These are phyloP conservation scores for Camelina sativa DNA, from an alignment of 345 rosid genomes.

Conservation along the genomic window DNA sequence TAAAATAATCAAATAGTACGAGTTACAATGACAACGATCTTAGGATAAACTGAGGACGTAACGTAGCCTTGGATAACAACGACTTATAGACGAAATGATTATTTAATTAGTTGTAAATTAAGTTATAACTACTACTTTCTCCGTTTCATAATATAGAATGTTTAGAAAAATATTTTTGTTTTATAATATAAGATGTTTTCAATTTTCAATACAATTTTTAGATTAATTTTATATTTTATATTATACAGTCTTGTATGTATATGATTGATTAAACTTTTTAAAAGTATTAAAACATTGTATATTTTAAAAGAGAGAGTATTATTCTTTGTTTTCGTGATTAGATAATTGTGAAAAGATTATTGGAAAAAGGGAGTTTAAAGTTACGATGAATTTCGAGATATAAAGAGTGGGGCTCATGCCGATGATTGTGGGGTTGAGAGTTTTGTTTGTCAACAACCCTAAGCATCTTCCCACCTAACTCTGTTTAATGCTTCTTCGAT, in stretches of 20 bases:
- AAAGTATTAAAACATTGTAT: too few relatives aligned
- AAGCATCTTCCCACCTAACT: conserved; percentile 40
- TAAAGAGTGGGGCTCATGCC: conserved; percentile 25
- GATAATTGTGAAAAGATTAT: background rate
- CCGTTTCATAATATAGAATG: too few relatives aligned
- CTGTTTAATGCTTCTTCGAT: conserved; percentile 28
- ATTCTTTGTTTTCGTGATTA: background rate
- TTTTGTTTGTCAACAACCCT: conserved; percentile 16
- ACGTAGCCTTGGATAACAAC: background rate
- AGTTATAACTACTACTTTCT: background rate
- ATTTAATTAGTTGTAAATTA: background rate
- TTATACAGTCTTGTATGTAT: too few relatives aligned
- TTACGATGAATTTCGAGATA: background rate
- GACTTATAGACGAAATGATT: background rate
- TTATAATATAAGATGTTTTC: too few relatives aligned
- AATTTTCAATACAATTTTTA: too few relatives aligned
- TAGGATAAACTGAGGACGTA: background rate
- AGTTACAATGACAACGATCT: conserved; percentile 13
- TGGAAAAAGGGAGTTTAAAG: background rate
- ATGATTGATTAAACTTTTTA: too few relatives aligned
- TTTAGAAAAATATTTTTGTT: too few relatives aligned
- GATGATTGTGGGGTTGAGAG: conserved; percentile 13
- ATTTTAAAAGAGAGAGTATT: too few relatives aligned
- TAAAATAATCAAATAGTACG: background rate
- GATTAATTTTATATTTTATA: too few relatives aligned